These are phyloP conservation scores for Mercurialis annua DNA, from an alignment of 345 rosid genomes.

Conservation along the genomic window DNA sequence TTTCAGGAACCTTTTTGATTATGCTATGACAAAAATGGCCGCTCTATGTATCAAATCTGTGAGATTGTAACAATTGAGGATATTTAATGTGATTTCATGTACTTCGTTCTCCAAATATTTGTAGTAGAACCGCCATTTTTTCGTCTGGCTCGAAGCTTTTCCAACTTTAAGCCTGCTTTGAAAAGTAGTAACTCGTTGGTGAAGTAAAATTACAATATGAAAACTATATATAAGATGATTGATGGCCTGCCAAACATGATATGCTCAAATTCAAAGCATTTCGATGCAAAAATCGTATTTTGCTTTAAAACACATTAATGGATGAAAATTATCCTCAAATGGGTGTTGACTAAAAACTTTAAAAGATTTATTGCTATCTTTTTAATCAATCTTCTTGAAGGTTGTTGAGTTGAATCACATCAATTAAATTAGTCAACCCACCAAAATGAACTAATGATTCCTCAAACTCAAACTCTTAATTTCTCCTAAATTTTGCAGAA, in stretches of 20 bases:
- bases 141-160: too few relatives aligned
- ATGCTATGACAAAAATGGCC: background rate
- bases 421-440: constrained; percentile 7
- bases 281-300: background rate
- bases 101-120: too few relatives aligned
- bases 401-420: constrained; percentile 7
- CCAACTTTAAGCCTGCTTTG: background rate
- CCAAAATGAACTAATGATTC: constrained; percentile 7
- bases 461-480: background rate
- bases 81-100: too few relatives aligned
- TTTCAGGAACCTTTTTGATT: background rate
- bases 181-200: background rate
- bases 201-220: background rate
- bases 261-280: background rate
- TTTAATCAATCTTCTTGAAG: background rate
- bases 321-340: background rate
- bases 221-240: background rate
- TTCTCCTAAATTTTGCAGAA: background rate
- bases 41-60: background rate
- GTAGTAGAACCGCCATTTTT: background rate
- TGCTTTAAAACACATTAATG: background rate
- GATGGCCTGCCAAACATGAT: background rate
- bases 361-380: background rate
- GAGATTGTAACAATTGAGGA: too few relatives aligned
- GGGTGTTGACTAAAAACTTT: background rate